Evolutionary conservation across 768 basidiomycete genomes (phyloP), one percentile per base, ranked within the genome.

Genomic region (Amanita fuliginea): DNA sequence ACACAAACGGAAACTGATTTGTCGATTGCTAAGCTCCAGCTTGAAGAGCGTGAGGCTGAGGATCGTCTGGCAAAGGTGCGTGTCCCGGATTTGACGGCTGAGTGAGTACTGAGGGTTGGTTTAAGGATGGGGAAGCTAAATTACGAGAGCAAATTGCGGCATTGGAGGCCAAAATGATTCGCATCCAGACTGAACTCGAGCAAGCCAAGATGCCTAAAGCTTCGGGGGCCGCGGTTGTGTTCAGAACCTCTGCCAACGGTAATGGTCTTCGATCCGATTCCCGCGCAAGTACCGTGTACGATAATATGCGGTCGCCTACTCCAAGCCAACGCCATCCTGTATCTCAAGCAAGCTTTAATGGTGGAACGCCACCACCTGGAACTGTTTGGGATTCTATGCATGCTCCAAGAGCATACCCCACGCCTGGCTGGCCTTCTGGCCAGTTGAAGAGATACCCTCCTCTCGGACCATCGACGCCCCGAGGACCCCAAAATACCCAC

Each of bases 381-480:
- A 81, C 82, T 1, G 83, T 88, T 10, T 80, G 81, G 75, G 81
- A 87, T 57, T 90, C 88, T 1, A 87, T 75, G 62, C 72, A 77
- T 50, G 72, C 74, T 7, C 73, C 74, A 16, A 43, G 59, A 51
- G 35, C 54, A 54, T 66, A 60, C 40, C 60, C 59, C 53, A 36
- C 52, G 24, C 43, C 49, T 2, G 42, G 49, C 13, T 51, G 43
- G 43, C 26, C 51, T 14, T 51, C 51, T 18, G n/a, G 26, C 24
- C 43, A 51, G 28, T 18, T 35, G 14, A 51, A 63, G 51, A 68
- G 65, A 36, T 73, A 73, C 52, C 57, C 67, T 19, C 54, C 59
- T 42, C 57, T 67, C 32, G 65, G 62, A 18, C 69, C 65, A 22
- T 59, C 65, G 9, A 65, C 67, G 33, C 67, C 68, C 10, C 72